Conservation (phyloP, 2,329 filamentous ascomycete genomes). For the Epichloe uncinata region DNA sequence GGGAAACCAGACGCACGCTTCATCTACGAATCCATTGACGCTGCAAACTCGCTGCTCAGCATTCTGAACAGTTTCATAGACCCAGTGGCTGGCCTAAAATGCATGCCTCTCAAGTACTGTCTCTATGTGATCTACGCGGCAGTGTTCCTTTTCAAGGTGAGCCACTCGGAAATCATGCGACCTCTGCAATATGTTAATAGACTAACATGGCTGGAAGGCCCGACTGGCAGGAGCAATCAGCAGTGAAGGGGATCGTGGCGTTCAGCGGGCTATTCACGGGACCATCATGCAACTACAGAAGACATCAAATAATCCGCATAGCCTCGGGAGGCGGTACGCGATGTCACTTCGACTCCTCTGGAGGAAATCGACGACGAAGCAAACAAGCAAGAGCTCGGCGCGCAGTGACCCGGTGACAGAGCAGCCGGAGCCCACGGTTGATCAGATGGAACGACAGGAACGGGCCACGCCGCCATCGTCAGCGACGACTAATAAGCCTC, state of each 20-base stretch:
- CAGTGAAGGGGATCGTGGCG: constrained; percentile 39
- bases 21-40: constrained; percentile 52
- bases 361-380: constrained; percentile 26
- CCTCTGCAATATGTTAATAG: too few relatives aligned
- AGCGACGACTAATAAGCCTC: background rate
- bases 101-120: constrained; percentile 52
- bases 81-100: constrained; percentile 43
- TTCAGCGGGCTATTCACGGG: constrained; percentile 43
- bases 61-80: constrained; percentile 48
- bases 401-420: constrained; percentile 6
- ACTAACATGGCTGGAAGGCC: constrained; percentile 24
- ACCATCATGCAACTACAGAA: constrained; percentile 46
- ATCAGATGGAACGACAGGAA: constrained; percentile 11
- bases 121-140: constrained; percentile 50
- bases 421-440: constrained; percentile 13
- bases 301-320: constrained; percentile 42
- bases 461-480: background rate
- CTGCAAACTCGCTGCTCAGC: constrained; percentile 46
- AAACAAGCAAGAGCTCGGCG: background rate
- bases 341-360: constrained; percentile 46
- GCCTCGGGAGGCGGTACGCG: constrained; percentile 48
- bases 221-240: constrained; percentile 45
- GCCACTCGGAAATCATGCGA: background rate
- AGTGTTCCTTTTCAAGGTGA: constrained; percentile 51
- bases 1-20: constrained; percentile 50